Evolutionary conservation across 2,329 filamentous ascomycete species (phyloP), one percentile per base, ranked within the genome.

Genomic region (Trichothecium roseum): DNA sequence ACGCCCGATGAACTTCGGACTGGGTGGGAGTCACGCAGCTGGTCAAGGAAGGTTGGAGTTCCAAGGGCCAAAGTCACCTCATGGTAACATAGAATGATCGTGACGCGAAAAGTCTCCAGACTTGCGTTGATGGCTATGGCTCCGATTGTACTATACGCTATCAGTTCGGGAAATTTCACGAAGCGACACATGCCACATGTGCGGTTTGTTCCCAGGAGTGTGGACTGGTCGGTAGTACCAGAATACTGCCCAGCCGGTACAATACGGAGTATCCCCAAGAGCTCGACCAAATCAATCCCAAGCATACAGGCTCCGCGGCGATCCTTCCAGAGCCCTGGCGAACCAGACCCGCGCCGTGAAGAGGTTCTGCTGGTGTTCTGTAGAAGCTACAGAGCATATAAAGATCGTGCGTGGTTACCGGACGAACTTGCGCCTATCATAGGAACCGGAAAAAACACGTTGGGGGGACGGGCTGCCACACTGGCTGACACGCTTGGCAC

Each of bases 401-500:
- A 63, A 41, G 49, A 59, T 28, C 48, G 63, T 36, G 71, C 71
- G 2, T 74, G 69, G 69, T 49, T 64, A 31, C 54, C 60, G n/a
- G 70, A 75, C 41, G 70, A 74, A 49, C 47, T 74, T 8, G 48
- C 54, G 17, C 70, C 70, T 5, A 53, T 74, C 2, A 59, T 59
- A 15, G 68, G 66, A 24, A 46, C 48, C 14, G 57, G 49, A 14
- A 67, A 60, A 37, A 62, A 69, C 37, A 53, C 56, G 0, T 72
- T 72, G 44, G 68, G 69, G 8, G 66, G 67, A 16, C 75, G 70
- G 64, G 72, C 63, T 1, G 74, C 73, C 3, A 77, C 74, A 0
- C 51, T 79, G 32, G 66, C 80, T 16, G 76, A 81, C 46, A 57
- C 66, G 1, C 59, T 80, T 34, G 74, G 78, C 40, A 76, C 74